These are phyloP conservation scores for Edaphochlamys debaryana DNA, from an alignment of 139 green algal species.

Conservation along the genomic window DNA sequence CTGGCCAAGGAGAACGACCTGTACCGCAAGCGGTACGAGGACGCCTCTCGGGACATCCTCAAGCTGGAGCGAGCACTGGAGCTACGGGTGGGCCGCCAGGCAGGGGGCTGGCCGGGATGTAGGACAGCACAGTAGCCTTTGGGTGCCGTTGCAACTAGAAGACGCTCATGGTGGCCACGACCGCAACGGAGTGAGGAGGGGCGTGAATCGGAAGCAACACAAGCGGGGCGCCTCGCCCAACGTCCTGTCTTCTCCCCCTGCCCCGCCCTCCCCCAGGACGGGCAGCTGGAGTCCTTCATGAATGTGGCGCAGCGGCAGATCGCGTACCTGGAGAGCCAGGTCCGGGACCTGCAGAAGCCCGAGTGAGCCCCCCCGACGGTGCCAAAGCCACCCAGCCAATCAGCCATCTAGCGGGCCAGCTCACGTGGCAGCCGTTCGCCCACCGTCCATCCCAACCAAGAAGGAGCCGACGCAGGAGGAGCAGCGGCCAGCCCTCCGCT, in stretches of 20 bases:
- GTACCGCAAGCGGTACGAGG: slow-evolving; percentile 22
- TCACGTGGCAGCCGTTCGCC: too few species aligned
- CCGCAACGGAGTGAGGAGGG: too few species aligned
- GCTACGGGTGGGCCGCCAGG: not conserved
- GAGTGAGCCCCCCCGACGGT: not conserved
- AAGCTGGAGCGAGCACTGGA: slow-evolving; percentile 49
- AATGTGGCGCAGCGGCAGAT: slow-evolving; percentile 46
- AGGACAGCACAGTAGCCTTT: too few species aligned
- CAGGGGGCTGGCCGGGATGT: not conserved
- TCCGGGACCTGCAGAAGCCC: slow-evolving; percentile 19
- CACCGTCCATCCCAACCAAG: too few species aligned
- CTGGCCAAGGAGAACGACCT: slow-evolving; percentile 18
- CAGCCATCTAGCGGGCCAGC: too few species aligned
- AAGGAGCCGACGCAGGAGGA: too few species aligned
- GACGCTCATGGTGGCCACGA: too few species aligned
- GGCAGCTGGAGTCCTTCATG: slow-evolving; percentile 48
- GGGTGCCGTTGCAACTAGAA: too few species aligned
- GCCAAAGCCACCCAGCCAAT: not conserved
- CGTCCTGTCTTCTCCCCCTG: too few species aligned
- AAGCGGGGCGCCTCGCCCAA: too few species aligned
- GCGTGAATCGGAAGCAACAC: too few species aligned
- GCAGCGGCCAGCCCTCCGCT: too few species aligned
- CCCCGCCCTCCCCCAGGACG: slow-evolving; percentile 33
- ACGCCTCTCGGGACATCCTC: slow-evolving; percentile 25
- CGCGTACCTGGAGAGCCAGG: slow-evolving; percentile 32